These are phyloP conservation scores for Komagataella mondaviorum DNA, from an alignment of 805 yeast genomes.

Conservation along the genomic window DNA sequence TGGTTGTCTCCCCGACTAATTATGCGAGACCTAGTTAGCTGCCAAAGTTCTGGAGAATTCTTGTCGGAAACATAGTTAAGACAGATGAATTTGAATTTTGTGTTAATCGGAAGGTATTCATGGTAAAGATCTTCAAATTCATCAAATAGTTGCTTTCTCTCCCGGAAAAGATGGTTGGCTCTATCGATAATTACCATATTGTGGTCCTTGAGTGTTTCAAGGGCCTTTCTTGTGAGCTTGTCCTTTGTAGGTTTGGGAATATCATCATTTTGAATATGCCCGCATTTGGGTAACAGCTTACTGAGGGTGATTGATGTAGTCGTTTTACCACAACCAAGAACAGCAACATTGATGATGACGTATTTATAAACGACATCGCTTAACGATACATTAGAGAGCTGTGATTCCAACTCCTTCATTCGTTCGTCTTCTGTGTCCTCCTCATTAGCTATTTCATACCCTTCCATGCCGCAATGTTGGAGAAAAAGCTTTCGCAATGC, in stretches of 20 bases:
- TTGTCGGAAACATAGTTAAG: constrained; percentile 43
- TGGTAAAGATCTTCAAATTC: constrained; percentile 28
- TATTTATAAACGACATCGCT: constrained; percentile 31
- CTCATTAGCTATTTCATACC: constrained; percentile 39
- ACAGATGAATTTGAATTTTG: constrained; percentile 46
- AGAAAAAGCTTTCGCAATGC: constrained; percentile 57
- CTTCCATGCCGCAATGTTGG: constrained; percentile 35
- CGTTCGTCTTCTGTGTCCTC: constrained; percentile 21
- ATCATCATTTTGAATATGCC: constrained; percentile 74
- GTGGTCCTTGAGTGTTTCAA: constrained; percentile 23
- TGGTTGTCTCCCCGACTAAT: constrained; percentile 73
- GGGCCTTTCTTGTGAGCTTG: constrained; percentile 32
- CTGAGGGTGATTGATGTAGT: constrained; percentile 55
- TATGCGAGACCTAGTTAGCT: constrained; percentile 47
- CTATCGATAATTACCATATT: constrained; percentile 64
- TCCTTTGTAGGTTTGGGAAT: constrained; percentile 33
- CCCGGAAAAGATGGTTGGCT: constrained; percentile 65
- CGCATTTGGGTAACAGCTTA: constrained; percentile 48
- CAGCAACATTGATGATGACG: constrained; percentile 71
- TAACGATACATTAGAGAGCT: constrained; percentile 10
- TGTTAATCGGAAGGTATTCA: constrained; percentile 7
- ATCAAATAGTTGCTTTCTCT: constrained; percentile 52
- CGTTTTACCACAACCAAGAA: constrained; percentile 93
- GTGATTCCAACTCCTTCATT: constrained; percentile 6
- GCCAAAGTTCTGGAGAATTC: constrained; percentile 23